Evolutionary conservation across 129 eudicot genomes (phyloP), one percentile per base, ranked within the genome.

Genomic region (Flaveria linearis): DNA sequence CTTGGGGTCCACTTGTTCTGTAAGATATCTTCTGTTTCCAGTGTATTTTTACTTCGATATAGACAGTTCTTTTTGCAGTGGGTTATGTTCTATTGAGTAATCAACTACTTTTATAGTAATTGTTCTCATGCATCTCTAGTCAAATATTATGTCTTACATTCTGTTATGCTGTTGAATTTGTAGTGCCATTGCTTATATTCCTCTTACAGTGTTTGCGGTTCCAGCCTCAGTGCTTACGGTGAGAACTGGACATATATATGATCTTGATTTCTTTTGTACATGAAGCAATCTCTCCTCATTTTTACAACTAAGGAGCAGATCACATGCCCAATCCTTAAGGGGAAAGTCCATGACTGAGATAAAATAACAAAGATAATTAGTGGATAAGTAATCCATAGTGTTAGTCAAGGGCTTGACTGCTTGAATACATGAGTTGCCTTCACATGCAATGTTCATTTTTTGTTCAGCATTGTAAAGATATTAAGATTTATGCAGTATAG

Each of bases 1-100:
- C 93, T 75, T 94, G 97, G 98, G 98, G 98, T 67, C 98, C 98
- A 56, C 69, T 94, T 56, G 97, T 87, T 65, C 96, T 94, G 98
- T 94, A 89, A 91, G 98, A 63, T 70, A 43, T 23, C 36, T 66
- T 69, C 39, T 66, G 41, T 74, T 68, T 22, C 52, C 60, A 7
- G 16, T 67, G 64, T 22, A 28, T 72, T 33, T 65, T 41, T 22
- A 9, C 13, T 8, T 11, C 70, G 41, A 52, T 76, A 14, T 65
- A 17, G 15, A 49, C 69, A 20, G n/a, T 68, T 68, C 58, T 22
- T 67, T 72, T 53, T 23, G 20, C 78, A 42, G 60, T 55, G 39
- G 36, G 26, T 45, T 67, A 64, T 55, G 51, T 81, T 72, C 39
- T 43, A 67, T 41, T 42, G 67, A 28, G 6, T 45, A 47, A 33